A percentile compares a stretch with the other conserved stretches of the same genome.
Conservation (phyloP, 2,329 filamentous ascomycete genomes). For the Hirsutella minnesotensis region DNA sequence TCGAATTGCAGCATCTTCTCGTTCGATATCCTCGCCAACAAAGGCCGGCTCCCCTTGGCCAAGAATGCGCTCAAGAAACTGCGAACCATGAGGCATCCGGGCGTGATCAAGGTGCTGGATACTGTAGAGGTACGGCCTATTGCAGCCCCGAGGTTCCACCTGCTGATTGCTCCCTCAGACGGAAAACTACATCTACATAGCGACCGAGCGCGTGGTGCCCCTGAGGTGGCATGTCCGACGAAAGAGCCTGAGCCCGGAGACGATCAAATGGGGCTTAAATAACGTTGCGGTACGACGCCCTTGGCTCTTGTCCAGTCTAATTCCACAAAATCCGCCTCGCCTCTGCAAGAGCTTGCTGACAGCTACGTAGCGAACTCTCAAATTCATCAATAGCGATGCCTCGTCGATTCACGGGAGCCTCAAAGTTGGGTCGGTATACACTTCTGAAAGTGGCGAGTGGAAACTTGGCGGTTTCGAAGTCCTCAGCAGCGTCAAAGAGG, state of each 20-base stretch:
- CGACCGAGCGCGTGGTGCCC: constrained; percentile 80
- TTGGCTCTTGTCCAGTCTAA: too few species aligned
- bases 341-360: too few species aligned
- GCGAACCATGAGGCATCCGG: constrained; percentile 84
- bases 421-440: constrained; percentile 78
- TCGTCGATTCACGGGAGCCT: constrained; percentile 83
- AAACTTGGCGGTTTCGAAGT: constrained; percentile 91
- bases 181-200: constrained; percentile 90
- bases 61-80: constrained; percentile 91
- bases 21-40: constrained; percentile 78
- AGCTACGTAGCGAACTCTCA: constrained; percentile 60
- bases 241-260: constrained; percentile 80
- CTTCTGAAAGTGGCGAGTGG: constrained; percentile 95
- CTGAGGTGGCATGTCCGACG: constrained; percentile 83
- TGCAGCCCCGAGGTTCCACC: not conserved
- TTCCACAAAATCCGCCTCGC: too few species aligned
- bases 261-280: constrained; percentile 90
- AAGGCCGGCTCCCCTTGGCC: constrained; percentile 70
- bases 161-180: constrained; percentile 44
- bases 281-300: constrained; percentile 56
- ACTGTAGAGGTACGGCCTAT: constrained; percentile 64
- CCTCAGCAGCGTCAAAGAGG: constrained; percentile 88
- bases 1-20: constrained; percentile 94
- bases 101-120: constrained; percentile 87
- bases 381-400: constrained; percentile 92